phyloP scores from a whole-genome alignment of 176 grass and related monocot genomes.

The Themeda triandra region DNA sequence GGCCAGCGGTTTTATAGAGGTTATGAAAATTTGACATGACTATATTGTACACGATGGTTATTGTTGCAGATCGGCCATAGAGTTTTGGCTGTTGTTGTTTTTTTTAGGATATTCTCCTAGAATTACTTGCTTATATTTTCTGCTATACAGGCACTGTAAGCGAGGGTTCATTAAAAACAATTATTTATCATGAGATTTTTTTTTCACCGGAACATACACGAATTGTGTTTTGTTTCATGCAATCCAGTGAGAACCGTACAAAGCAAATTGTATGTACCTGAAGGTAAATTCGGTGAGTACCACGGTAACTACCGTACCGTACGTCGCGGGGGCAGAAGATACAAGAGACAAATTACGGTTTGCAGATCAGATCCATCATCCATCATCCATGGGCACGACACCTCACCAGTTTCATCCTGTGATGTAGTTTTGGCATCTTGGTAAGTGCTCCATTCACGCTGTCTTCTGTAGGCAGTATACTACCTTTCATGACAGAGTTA shows the following conservation, averaged over 20 bases:
- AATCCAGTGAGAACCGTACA: not conserved
- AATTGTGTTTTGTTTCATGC: not conserved
- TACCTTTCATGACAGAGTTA: conserved; percentile 1
- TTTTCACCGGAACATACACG: not conserved
- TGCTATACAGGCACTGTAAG: too few relatives aligned
- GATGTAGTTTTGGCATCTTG: not conserved
- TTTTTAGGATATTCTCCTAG: too few relatives aligned
- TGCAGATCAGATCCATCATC: not conserved
- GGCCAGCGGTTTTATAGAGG: too few relatives aligned
- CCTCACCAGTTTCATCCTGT: not conserved
- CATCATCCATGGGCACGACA: not conserved
- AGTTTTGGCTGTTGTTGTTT: too few relatives aligned
- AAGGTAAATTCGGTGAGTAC: not conserved
- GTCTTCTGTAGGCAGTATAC: not conserved
- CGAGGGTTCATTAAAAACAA: too few relatives aligned
- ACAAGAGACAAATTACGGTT: not conserved
- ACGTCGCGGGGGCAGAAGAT: not conserved
- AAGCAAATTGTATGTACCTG: not conserved
- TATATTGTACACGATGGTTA: too few relatives aligned
- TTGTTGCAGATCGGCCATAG: too few relatives aligned
- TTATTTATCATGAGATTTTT: not conserved
- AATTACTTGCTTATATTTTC: too few relatives aligned
- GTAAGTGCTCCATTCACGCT: not conserved
- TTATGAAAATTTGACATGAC: too few relatives aligned
- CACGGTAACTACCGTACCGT: not conserved